These are phyloP conservation scores for Moricandia moricandioides DNA, from an alignment of 345 rosid genomes.

Conservation along the genomic window DNA sequence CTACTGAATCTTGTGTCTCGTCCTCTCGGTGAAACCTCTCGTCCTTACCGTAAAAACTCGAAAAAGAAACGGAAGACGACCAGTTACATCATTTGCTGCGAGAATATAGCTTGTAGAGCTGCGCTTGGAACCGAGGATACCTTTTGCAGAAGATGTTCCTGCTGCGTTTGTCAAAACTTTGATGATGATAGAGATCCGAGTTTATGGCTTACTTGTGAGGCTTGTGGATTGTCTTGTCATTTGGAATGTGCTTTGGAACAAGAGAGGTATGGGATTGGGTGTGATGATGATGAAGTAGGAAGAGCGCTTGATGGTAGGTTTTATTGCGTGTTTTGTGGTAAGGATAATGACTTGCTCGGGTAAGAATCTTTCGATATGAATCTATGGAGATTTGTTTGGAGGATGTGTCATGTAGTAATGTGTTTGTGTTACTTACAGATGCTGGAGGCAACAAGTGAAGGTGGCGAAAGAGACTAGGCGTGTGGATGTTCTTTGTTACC, in stretches of 20 bases:
- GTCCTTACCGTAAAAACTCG: slow-evolving; percentile 41
- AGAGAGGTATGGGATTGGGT: slow-evolving; percentile 63
- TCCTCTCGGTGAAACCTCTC: slow-evolving; percentile 35
- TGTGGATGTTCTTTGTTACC: slow-evolving; percentile 86
- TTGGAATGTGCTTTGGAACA: slow-evolving; percentile 80
- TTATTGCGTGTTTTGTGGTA: slow-evolving; percentile 66
- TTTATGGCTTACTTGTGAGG: slow-evolving; percentile 79
- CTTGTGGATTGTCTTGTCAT: slow-evolving; percentile 89
- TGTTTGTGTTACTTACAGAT: slow-evolving; percentile 41
- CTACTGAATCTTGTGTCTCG: slow-evolving; percentile 76
- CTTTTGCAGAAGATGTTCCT: slow-evolving; percentile 88
- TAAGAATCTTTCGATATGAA: slow-evolving; percentile 25
- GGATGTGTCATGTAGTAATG: slow-evolving; percentile 14
- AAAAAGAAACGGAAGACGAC: slow-evolving; percentile 69
- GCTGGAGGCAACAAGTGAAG: slow-evolving; percentile 90
- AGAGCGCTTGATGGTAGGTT: slow-evolving; percentile 73
- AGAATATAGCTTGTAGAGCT: slow-evolving; percentile 86
- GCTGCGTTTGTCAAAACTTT: slow-evolving; percentile 74
- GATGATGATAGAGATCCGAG: slow-evolving; percentile 97
- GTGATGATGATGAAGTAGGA: slow-evolving; percentile 37
- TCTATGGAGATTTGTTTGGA: background rate
- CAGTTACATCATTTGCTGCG: slow-evolving; percentile 56
- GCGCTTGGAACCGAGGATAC: slow-evolving; percentile 51
- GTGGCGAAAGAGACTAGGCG: slow-evolving; percentile 74
- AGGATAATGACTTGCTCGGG: slow-evolving; percentile 86